Conservation (phyloP, 768 basidiomycete species). For the Mycena filopes region DNA sequence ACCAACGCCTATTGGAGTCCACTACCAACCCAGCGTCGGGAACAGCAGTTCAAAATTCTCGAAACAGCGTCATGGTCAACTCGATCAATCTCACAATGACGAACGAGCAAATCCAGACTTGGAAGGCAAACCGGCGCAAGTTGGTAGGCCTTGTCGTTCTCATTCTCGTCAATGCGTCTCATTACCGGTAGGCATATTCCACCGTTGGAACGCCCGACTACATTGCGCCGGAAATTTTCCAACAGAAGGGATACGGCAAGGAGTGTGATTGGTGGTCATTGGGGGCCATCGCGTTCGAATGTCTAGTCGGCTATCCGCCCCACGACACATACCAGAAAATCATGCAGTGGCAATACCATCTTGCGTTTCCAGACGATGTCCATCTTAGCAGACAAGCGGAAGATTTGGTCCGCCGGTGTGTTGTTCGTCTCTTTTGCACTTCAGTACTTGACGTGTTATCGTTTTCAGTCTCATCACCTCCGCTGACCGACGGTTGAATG, state of each 20-base stretch:
- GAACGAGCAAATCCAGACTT: slow-evolving; percentile 93
- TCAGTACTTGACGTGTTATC: neutral
- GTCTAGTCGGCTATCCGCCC: slow-evolving; percentile 93
- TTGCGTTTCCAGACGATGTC: slow-evolving; percentile 93
- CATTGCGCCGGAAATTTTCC: slow-evolving; percentile 97
- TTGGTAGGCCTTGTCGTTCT: slow-evolving; percentile 63
- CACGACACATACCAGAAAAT: slow-evolving; percentile 99
- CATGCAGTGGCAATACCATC: slow-evolving; percentile 89
- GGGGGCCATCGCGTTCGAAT: slow-evolving; percentile 99
- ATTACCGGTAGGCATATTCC: slow-evolving; percentile 81
- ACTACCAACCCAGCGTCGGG: slow-evolving; percentile 54
- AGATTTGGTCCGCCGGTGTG: slow-evolving; percentile 85
- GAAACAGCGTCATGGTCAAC: slow-evolving; percentile 98
- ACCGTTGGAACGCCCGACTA: slow-evolving; percentile 76
- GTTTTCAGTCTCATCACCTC: slow-evolving; percentile 80
- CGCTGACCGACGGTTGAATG: slow-evolving; percentile 77
- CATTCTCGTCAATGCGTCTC: slow-evolving; percentile 3
- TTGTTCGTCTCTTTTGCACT: neutral
- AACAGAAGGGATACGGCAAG: slow-evolving; percentile 96
- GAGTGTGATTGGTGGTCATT: slow-evolving; percentile 99
- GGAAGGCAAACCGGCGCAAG: slow-evolving; percentile 98
- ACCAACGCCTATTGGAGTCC: slow-evolving; percentile 86
- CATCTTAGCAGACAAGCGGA: slow-evolving; percentile 92
- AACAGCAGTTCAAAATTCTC: slow-evolving; percentile 58
- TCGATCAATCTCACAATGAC: slow-evolving; percentile 97